Base-by-base conservation (phyloP, 2,329 filamentous ascomycete genomes). In the Coniochaeta hoffmannii region DNA sequence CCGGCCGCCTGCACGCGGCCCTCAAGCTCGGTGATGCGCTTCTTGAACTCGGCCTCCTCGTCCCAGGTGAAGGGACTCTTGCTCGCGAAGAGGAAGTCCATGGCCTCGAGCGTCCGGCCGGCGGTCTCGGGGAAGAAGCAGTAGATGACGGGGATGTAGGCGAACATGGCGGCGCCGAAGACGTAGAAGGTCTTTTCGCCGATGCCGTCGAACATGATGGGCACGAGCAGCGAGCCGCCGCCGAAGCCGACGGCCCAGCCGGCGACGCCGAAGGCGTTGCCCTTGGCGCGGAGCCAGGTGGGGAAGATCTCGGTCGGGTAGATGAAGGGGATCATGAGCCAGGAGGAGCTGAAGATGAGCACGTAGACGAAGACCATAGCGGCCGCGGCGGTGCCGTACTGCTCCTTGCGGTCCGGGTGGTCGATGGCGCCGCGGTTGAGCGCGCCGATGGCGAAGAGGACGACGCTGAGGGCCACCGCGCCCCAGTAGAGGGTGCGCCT, bases 281-380 rank as follows among this genome's bases (percentile, higher is more conserved):
- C 88, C 61, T 87, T 86, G 1, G 88, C 87, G 22, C 88, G 79
- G 0, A 89, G 79, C 57, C 86, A 79, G 0, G 89, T 69, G 0
- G 87, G 86, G 63, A 89, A 90, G 55, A 90, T 90, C 65, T 91
- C 87, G 1, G 87, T 85, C 0, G 84, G 85, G 55, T 87, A 87
- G 1, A 59, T 44, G 50, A 49, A 74, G 0, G 81, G 81, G 0
- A 83, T 77, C 0, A 73, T 79, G 7, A 80, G 61, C 76, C 76
- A 79, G 0, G 69, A 74, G 0, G 73, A 72, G 0, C 74, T 69
- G 10, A 75, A 74, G 15, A 74, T 64, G 1, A 64, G 67, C 0
- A 69, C 75, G 68, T 64, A 79, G 26, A 79, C 71, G 71, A 66
- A 69, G 9, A 68, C 65, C 61, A 68, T 64, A 22, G 65, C 57